Evolutionary conservation across 371 early-diverging fungal genomes (phyloP), one percentile per base, ranked within the genome.

Genomic region (Racocetra persica): DNA sequence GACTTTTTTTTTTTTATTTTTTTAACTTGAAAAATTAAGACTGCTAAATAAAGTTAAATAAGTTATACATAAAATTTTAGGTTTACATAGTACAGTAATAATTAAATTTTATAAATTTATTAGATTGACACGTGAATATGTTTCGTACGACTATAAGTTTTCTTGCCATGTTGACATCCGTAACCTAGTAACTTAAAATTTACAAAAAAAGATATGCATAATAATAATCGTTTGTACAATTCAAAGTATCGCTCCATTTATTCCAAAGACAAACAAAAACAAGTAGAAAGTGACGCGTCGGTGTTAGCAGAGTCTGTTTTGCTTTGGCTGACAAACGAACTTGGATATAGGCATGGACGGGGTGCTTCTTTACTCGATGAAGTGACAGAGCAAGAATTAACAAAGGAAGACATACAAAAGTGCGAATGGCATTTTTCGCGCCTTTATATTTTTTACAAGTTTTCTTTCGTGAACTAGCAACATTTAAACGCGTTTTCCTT

Each of bases 231-330:
- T 28, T 51, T 26, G 8, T 13, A 52, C 51, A 52, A 26, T 26
- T 28, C 54, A n/a, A 76, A 45, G 13, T 60, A 62, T 60, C 57
- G 62, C 1, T 62, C 77, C 14, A 32, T 49, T n/a, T 63, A 76
- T 32, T 57, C 65, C 22, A 77, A 77, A 63, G 77, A 77, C 2
- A 77, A 77, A 51, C 51, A 51, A 51, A 51, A 51, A 51, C 77
- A 77, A 51, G 22, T 18, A 45, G 45, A 65, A 77, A 63, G 14
- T 45, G 77, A 77, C 11, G 36, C n/a, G 14, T 26, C 26, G 24
- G 28, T 26, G 5, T 51, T 32, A 24, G n/a, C 79, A 18, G 69
- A 79, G 24, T 18, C 66, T 11, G 79, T 55, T 36, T 49, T 69
- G 10, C 20, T 18, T 28, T 79, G 79, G 79, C 18, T 79, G 28